Percentiles rank a stretch among this genome's conserved stretches.
Evolutionary conservation across 2,329 filamentous ascomycete species (phyloP).

Genomic region (Fusarium tricinctum): DNA sequence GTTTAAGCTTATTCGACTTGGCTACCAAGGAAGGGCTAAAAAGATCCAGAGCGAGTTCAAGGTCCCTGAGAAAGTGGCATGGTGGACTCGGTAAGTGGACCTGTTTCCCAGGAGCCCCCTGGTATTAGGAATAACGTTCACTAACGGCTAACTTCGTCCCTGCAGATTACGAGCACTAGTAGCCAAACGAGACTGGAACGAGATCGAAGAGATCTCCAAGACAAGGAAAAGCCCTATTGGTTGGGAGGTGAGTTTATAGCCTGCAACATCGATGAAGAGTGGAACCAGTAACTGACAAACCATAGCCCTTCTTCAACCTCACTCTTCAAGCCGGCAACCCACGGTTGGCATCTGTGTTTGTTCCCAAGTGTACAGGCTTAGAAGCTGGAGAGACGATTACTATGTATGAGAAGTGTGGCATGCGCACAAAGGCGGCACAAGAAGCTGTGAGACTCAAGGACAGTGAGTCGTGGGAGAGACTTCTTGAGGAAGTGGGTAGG

Average conservation of each 20-base stretch:
- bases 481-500: slow-evolving; percentile 80
- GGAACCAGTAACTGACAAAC: slow-evolving; percentile 32
- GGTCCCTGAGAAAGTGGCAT: slow-evolving; percentile 88
- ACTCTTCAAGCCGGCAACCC: slow-evolving; percentile 90
- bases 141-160: slow-evolving; percentile 41
- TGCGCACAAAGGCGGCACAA: slow-evolving; percentile 89
- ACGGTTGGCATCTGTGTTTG: slow-evolving; percentile 84
- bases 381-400: slow-evolving; percentile 78
- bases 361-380: slow-evolving; percentile 86
- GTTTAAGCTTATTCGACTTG: slow-evolving; percentile 85
- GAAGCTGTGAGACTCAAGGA: slow-evolving; percentile 90
- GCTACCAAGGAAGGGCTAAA: slow-evolving; percentile 86
- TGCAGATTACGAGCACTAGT: slow-evolving; percentile 85
- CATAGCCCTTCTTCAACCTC: slow-evolving; percentile 90
- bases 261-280: neutral
- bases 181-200: slow-evolving; percentile 89
- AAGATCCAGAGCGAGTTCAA: slow-evolving; percentile 95
- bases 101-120: slow-evolving; percentile 27
- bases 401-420: slow-evolving; percentile 97
- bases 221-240: slow-evolving; percentile 91
- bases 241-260: slow-evolving; percentile 80
- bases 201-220: slow-evolving; percentile 87
- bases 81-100: slow-evolving; percentile 78
- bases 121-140: slow-evolving; percentile 18
- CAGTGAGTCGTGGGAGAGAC: slow-evolving; percentile 76